Conservation (phyloP, 2,329 filamentous ascomycete genomes). For the Metarhizium guizhouense region DNA sequence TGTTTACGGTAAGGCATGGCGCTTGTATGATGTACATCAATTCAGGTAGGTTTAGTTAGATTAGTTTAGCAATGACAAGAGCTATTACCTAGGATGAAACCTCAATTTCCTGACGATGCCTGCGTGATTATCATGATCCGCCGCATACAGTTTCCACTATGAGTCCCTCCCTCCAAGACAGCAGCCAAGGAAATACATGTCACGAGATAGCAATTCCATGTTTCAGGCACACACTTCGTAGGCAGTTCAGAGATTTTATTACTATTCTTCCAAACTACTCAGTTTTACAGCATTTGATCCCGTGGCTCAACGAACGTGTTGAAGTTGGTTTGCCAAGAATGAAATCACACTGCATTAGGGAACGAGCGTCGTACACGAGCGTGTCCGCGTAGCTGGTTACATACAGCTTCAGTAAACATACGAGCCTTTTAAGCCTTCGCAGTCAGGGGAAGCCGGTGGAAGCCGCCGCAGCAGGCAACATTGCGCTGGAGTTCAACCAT, state of each 20-base stretch:
- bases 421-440: slow-evolving; percentile 2
- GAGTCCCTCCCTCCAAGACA: too few species aligned
- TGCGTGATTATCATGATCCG: too few species aligned
- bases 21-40: too few species aligned
- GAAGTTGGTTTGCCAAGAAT: neutral
- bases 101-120: too few species aligned
- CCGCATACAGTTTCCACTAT: too few species aligned
- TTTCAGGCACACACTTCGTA: neutral
- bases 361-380: neutral
- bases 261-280: neutral
- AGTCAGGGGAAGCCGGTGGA: slow-evolving; percentile 34
- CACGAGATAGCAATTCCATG: too few species aligned
- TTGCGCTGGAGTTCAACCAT: slow-evolving; percentile 62
- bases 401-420: neutral
- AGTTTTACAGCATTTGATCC: neutral
- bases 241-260: neutral
- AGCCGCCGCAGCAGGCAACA: slow-evolving; percentile 57
- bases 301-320: neutral
- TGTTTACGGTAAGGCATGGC: neutral
- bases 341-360: neutral
- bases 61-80: too few species aligned
- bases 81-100: too few species aligned
- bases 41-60: too few species aligned
- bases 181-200: too few species aligned
- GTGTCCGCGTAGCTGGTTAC: neutral